Percentiles rank a stretch among this genome's conserved stretches.
Conservation (phyloP, 169 alveolate genomes). For the Plasmodium adleri region DNA sequence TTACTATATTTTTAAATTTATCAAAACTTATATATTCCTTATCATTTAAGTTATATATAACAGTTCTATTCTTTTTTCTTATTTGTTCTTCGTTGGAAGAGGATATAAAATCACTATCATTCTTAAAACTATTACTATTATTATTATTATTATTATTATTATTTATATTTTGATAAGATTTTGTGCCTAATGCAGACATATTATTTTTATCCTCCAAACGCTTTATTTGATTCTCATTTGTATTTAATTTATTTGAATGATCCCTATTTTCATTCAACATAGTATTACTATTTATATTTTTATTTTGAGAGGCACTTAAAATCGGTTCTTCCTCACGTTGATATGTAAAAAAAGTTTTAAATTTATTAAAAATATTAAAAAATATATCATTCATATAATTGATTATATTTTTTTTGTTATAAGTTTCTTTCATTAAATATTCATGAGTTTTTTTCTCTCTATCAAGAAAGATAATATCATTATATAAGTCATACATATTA, state of each 20-base stretch:
- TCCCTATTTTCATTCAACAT: neutral
- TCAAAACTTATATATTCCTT: constrained; percentile 38
- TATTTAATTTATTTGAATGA: neutral
- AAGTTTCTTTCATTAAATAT: constrained; percentile 70
- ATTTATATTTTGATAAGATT: neutral
- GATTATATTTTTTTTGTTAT: constrained; percentile 16
- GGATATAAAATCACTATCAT: neutral
- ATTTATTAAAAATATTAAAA: neutral
- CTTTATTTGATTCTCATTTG: neutral
- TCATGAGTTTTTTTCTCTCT: constrained; percentile 75
- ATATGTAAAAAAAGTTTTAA: neutral
- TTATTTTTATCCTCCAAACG: neutral
- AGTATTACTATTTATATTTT: neutral
- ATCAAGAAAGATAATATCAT: constrained; percentile 60
- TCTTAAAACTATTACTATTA: neutral
- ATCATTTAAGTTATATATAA: constrained; percentile 57
- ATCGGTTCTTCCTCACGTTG: neutral
- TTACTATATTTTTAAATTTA: constrained; percentile 59
- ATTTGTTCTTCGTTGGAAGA: neutral
- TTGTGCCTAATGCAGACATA: neutral
- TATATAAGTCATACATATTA: constrained; percentile 71
- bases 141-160: neutral
- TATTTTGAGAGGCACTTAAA: neutral
- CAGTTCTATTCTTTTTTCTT: constrained; percentile 12
- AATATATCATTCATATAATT: constrained; percentile 12